Evolutionary conservation across 2,329 filamentous ascomycete species (phyloP).

Genomic region (Emydomyces testavorans): DNA sequence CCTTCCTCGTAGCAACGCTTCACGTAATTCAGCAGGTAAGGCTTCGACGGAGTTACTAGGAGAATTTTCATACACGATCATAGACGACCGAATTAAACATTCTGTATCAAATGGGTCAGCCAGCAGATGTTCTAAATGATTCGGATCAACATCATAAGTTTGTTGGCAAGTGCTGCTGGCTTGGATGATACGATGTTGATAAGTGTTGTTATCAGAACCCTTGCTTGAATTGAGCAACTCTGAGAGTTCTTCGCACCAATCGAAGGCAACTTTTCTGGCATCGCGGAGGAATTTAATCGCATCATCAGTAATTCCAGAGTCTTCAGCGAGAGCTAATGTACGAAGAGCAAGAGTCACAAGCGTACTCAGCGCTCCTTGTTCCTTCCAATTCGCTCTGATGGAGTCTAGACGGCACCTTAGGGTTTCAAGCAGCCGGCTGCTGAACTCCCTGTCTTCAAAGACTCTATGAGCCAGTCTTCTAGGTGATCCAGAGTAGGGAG

Average conservation of each 20-base stretch:
- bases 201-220: constrained; percentile 22
- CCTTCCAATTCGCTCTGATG: constrained; percentile 42
- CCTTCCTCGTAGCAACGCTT: constrained; percentile 15
- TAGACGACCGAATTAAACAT: constrained; percentile 30
- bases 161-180: constrained; percentile 34
- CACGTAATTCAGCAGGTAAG: constrained; percentile 13
- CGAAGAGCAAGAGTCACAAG: constrained; percentile 35
- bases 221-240: constrained; percentile 19
- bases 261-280: constrained; percentile 27
- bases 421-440: constrained; percentile 23
- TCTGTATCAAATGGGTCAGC: constrained; percentile 24
- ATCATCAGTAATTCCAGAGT: constrained; percentile 14
- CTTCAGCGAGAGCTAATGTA: constrained; percentile 33
- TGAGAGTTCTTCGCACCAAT: constrained; percentile 33
- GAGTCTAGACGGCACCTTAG: constrained; percentile 25
- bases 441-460: constrained; percentile 34
- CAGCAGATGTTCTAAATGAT: constrained; percentile 20
- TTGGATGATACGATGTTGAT: constrained; percentile 30
- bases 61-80: constrained; percentile 23
- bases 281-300: constrained; percentile 26
- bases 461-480: constrained; percentile 21
- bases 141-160: constrained; percentile 37
- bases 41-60: constrained; percentile 7
- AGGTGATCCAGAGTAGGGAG: constrained; percentile 24
- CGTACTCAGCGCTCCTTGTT: constrained; percentile 38